Base-by-base conservation (phyloP, 2,329 filamentous ascomycete species). In the Alternaria incomplexa region DNA sequence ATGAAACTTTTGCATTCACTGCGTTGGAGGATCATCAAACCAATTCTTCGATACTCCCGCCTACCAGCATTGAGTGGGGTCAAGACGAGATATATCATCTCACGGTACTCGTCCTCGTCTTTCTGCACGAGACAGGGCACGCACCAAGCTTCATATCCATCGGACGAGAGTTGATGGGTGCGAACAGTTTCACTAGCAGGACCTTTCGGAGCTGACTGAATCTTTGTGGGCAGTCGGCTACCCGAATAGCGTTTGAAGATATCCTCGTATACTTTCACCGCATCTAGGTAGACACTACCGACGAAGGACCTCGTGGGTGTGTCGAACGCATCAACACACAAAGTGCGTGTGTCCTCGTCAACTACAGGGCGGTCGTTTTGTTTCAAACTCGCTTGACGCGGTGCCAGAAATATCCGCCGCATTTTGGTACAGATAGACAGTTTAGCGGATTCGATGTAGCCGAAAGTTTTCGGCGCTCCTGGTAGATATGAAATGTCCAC, bases 41-140 rank as follows among this genome's bases (percentile, higher is more conserved):
- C 32, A 9, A 40, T 17, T 2, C 32, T n/a, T 10, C 8, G 32
- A n/a, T 40, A 40, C 8, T 40, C 32, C 5, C 4, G 32, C 10
- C 8, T 10, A 17, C 3, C 15, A 3, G 15, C 15, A 5, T 40
- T 40, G 7, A 40, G 4, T 15, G 7, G 32, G 2, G 8, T 40
- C 32, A 40, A 40, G 5, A 40, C 32, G 8, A 40, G 15, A 5
- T 0, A 0, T 9, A 3, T 5, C 6, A 36, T 36, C 32, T n/a
- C 4, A n/a, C 13, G 13, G 13, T 2, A 0, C 8, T 13, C 30
- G 1, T 2, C 0, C 0, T 8, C 0, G 30, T 15, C 13, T 32
- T 4, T 15, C 6, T 32, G 30, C 3, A 15, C 30, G 13, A 36
- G 30, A 40, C 32, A 40, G 32, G 15, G 32, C 32, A n/a, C 32